A percentile compares a stretch with the other conserved stretches of the same genome.
Evolutionary conservation across 2,329 filamentous ascomycete genomes (phyloP).

Genomic region (Verticillium zaregamsianum): DNA sequence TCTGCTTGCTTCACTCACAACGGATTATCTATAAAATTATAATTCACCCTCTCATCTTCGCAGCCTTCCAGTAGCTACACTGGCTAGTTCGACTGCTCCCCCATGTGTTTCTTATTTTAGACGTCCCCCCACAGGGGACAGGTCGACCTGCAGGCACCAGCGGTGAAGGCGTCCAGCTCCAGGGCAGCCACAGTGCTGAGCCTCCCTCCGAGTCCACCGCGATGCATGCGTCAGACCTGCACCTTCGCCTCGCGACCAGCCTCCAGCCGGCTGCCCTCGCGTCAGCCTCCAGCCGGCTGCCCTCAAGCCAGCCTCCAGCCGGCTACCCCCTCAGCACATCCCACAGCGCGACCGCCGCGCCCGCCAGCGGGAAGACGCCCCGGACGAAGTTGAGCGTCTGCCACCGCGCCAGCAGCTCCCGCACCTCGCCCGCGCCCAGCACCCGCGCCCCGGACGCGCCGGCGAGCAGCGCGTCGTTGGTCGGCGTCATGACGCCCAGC

Average conservation of each 20-base stretch:
- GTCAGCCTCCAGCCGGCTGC: not conserved
- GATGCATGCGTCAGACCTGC: not conserved
- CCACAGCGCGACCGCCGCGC: constrained; percentile 9
- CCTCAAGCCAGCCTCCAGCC: not conserved
- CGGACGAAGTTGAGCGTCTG: constrained; percentile 9
- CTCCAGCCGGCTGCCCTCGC: not conserved
- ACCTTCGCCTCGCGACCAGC: not conserved
- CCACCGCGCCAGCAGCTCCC: constrained; percentile 11
- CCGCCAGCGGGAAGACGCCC: constrained; percentile 7
- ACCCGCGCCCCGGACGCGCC: constrained; percentile 10
- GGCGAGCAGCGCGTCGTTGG: constrained; percentile 26
- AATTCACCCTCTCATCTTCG: too few species aligned
- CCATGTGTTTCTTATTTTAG: not conserved
- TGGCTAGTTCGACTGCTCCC: not conserved
- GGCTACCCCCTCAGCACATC: not conserved
- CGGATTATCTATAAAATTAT: not conserved
- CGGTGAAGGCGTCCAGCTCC: not conserved
- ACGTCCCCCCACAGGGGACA: not conserved
- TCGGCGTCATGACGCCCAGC: constrained; percentile 28
- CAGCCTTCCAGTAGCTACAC: not conserved
- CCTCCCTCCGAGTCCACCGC: not conserved
- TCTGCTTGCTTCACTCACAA: not conserved
- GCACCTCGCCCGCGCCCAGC: constrained; percentile 6
- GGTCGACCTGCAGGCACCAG: not conserved
- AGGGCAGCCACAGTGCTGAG: not conserved